Evolutionary conservation across 768 basidiomycete species (phyloP), one percentile per base, ranked within the genome.

Genomic region (Lactarius sanguifluus): DNA sequence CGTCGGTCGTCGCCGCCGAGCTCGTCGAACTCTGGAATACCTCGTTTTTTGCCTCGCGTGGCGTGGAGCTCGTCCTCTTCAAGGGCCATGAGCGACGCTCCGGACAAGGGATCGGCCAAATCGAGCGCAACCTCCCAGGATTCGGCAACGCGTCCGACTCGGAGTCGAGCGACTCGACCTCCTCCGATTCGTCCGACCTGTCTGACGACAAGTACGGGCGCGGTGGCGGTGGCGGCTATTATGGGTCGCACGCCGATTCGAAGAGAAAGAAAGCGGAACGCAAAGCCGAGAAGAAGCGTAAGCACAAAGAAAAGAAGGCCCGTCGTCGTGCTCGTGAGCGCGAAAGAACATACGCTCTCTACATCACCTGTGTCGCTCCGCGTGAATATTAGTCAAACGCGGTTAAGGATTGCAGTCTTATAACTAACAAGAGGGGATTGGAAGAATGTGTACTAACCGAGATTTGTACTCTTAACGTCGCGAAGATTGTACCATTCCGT

Each of bases 21-120:
- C 81, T 94, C 36, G 79, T 94, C 69, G 85, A 92, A 68, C 78
- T 90, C 34, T 94, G 92, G 92, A 94, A 94, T 74, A 74, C 77
- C 36, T 85, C 84, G 10, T 94, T 92, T 77, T 92, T 92, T 81
- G 73, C 82, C 64, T 77, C 81, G 41, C 90, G 92, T 55, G 87
- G 88, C 23, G 84, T 90, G n/a, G 92, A 94, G 71, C 77, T 91
- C 57, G 81, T 91, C 41, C 80, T 94, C n/a, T 94, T 85, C 80
- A 90, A 86, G 73, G 92, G 92, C 52, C 84, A 82, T 57, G 87
- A 91, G 75, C 85, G 90, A 41, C 87, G 89, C 68, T 86, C 90
- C n/a, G 91, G 92, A 3, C 79, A 79, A 6, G 77, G 76, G 36
- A 77, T 79, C 0, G 90, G 90, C 54, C 71, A 77, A 1, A 69